A percentile compares a stretch with the other conserved stretches of the same genome.
These are phyloP conservation scores for Rhodofomes roseus DNA, from an alignment of 1,284 basidiomycete species.

Conservation along the genomic window DNA sequence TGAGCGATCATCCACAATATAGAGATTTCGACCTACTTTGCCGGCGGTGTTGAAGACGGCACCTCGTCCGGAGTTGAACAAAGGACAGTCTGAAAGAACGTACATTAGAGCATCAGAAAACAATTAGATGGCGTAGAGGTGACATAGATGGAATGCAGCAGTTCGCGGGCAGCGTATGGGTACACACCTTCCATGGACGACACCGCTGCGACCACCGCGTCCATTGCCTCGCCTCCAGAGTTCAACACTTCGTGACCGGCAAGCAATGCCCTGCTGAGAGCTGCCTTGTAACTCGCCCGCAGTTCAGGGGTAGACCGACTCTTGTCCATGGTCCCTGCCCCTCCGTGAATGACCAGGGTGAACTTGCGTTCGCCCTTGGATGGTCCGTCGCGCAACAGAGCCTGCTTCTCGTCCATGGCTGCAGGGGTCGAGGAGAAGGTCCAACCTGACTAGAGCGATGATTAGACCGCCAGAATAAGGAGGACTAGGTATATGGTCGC, in stretches of 20 bases:
- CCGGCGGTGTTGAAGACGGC: slow-evolving; percentile 78
- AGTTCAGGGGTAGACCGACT: slow-evolving; percentile 61
- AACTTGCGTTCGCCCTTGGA: slow-evolving; percentile 22
- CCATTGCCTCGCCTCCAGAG: slow-evolving; percentile 74
- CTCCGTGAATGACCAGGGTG: slow-evolving; percentile 74
- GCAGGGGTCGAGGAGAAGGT: background rate
- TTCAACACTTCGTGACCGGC: slow-evolving; percentile 63
- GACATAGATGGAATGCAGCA: background rate
- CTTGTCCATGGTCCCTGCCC: slow-evolving; percentile 66
- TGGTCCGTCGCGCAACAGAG: slow-evolving; percentile 7
- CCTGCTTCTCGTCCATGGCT: slow-evolving; percentile 11
- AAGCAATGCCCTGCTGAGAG: slow-evolving; percentile 49
- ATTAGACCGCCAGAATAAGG: background rate
- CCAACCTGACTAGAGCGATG: background rate
- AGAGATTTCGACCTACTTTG: slow-evolving; percentile 43
- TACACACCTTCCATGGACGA: slow-evolving; percentile 65
- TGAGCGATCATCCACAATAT: background rate
- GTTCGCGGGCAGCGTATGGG: background rate
- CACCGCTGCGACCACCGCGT: slow-evolving; percentile 78
- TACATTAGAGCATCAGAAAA: too few relatives aligned
- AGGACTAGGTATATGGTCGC: background rate
- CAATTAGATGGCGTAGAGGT: too few relatives aligned
- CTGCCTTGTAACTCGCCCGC: slow-evolving; percentile 53
- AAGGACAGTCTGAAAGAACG: slow-evolving; percentile 51
- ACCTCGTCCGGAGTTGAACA: slow-evolving; percentile 79